Evolutionary conservation across 805 yeast genomes (phyloP), one percentile per base, ranked within the genome.

Genomic region (Sugiyamaella floridensis): DNA sequence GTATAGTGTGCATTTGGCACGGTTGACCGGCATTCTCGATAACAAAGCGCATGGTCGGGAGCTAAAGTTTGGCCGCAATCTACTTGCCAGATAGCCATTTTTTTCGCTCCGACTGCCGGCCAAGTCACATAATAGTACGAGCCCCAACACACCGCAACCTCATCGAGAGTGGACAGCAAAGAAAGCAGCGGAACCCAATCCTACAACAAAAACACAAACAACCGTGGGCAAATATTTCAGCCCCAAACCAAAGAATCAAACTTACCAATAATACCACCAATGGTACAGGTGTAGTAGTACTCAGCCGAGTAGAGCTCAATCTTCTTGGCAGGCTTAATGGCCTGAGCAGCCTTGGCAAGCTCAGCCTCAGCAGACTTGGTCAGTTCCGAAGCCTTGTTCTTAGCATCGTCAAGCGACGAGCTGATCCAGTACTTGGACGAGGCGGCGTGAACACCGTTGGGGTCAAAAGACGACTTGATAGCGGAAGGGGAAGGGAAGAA

Each of bases 261-360:
- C 61, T 50, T 56, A 57, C 63, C 63, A 41, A 58, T 45, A 51
- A 83, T 77, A 60, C 92, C 95, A 46, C 90, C 95, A 41, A 83
- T 48, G 2, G 89, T 82, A 70, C 95, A 86, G 50, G 90, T 82
- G 51, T 75, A 73, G 71, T 76, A 86, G 72, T 82, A 86, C 66
- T 84, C 82, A 19, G 75, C 70, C 3, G 86, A 71, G 71, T 74
- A 82, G 47, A 83, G 73, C 55, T 74, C 71, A 47, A 62, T 62
- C 45, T 57, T 56, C 58, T 57, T 52, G 49, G 45, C 51, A 22
- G 59, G 50, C 58, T 60, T 54, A 34, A 58, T 18, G 46, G 55
- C 55, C 42, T 65, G 63, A 60, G 64, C 63, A 43, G 60, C 63
- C 63, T 63, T 63, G 50, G 65, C 56, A 37, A 67, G 62, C 60